Evolutionary conservation across 129 eudicot genomes (phyloP).

Genomic region (Mikania micrantha): DNA sequence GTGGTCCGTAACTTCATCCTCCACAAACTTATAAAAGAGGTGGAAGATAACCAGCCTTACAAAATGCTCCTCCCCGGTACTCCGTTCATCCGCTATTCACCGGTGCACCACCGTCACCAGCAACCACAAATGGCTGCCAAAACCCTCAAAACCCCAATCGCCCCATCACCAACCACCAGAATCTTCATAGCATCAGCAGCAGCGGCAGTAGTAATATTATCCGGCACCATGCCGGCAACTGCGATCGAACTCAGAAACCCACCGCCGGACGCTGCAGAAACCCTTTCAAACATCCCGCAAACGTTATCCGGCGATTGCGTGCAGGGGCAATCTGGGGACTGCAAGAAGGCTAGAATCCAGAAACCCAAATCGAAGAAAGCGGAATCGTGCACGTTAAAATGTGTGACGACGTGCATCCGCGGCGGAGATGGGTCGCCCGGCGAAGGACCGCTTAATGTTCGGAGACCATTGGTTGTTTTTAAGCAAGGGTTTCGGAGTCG

Average conservation of each 20-base stretch:
- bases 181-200: slow-evolving; percentile 31
- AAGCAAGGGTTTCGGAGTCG: slow-evolving; percentile 88
- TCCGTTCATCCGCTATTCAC: slow-evolving; percentile 19
- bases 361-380: slow-evolving; percentile 84
- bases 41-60: slow-evolving; percentile 22
- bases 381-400: slow-evolving; percentile 71
- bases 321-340: slow-evolving; percentile 36
- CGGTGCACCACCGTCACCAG: slow-evolving; percentile 8
- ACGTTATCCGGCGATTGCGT: slow-evolving; percentile 58
- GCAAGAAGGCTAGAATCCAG: slow-evolving; percentile 66
- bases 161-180: slow-evolving; percentile 12
- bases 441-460: slow-evolving; percentile 79
- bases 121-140: neutral
- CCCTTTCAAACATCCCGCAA: slow-evolving; percentile 72
- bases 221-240: slow-evolving; percentile 27
- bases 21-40: slow-evolving; percentile 4
- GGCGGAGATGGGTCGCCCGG: slow-evolving; percentile 94
- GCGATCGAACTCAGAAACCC: slow-evolving; percentile 34
- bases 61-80: slow-evolving; percentile 19
- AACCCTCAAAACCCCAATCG: slow-evolving; percentile 11
- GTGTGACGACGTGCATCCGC: slow-evolving; percentile 71
- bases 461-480: slow-evolving; percentile 84
- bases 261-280: slow-evolving; percentile 52
- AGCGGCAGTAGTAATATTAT: slow-evolving; percentile 21
- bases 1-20: neutral